Evolutionary conservation across 2,329 filamentous ascomycete genomes (phyloP), one percentile per base, ranked within the genome.

Genomic region (Sporothrix pallida): DNA sequence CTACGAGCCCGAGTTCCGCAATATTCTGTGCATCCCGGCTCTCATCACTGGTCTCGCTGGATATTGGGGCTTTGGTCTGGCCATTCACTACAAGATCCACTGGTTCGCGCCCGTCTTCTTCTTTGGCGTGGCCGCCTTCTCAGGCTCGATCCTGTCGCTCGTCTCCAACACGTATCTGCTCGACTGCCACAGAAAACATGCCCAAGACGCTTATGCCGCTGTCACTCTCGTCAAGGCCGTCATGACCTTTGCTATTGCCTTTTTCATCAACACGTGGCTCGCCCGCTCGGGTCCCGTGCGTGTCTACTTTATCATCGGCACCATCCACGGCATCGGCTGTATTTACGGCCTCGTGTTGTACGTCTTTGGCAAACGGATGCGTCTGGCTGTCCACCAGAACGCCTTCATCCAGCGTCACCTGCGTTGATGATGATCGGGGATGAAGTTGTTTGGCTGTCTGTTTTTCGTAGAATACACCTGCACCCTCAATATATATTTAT

Each of bases 1-100:
- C 23, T 85, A 84, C 73, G 81, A 84, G 77, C 85, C 84, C 2
- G 84, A 86, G 77, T 82, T 78, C 17, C 79, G 84, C 17, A 77
- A 86, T 17, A 79, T 84, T 1, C 79, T 82, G 31, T 78, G 81
- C 52, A 76, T 82, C 5, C 79, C 80, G 9, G 77, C 79, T 0
- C 75, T 83, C 1, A 60, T 80, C 1, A 78, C 80, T 2, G 80
- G 81, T 12, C 78, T 81, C 0, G 72, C 77, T 15, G 81, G 82
- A 17, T 80, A 84, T 62, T 82, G 82, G 73, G 78, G 81, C 2
- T 84, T 83, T 72, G 82, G 83, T 37, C 54, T 63, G 13, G 68
- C 72, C 2, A 75, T 79, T 1, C 68, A 77, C 31, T 69, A 69
- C 26, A 69, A 75, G 20, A 76, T 76, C 69, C 77, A 75, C 10